Evolutionary conservation across 805 yeast genomes (phyloP).

Genomic region (Priceomyces fermenticarens): DNA sequence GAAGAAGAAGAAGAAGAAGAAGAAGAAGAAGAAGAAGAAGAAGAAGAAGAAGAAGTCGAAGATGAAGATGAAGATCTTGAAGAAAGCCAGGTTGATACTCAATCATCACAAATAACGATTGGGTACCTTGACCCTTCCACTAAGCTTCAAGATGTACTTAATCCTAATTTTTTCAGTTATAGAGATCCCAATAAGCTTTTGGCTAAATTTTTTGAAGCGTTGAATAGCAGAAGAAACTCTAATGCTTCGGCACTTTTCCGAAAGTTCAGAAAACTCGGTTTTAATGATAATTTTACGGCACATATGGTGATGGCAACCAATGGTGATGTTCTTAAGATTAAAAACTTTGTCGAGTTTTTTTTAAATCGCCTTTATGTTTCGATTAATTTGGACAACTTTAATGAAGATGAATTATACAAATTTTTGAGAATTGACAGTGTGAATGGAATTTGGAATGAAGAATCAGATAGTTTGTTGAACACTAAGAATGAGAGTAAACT

Average conservation of each 20-base stretch:
- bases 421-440: conserved; percentile 7
- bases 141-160: conserved; percentile 4
- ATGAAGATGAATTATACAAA: conserved; percentile 6
- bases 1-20: background rate
- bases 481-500: conserved; percentile 4
- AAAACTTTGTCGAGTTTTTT: conserved; percentile 10
- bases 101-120: conserved; percentile 5
- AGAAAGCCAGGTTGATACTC: conserved; percentile 4
- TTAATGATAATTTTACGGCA: conserved; percentile 16
- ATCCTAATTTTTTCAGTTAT: conserved; percentile 5
- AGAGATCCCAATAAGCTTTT: conserved; percentile 4
- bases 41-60: background rate
- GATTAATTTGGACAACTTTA: conserved; percentile 2
- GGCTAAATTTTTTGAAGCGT: conserved; percentile 2
- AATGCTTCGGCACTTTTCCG: conserved; percentile 6
- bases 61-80: conserved; percentile 1
- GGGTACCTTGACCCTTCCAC: conserved; percentile 3
- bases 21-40: background rate
- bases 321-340: conserved; percentile 11
- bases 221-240: conserved; percentile 1
- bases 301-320: conserved; percentile 14
- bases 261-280: conserved; percentile 13
- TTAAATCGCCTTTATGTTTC: conserved; percentile 5
- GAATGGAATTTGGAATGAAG: conserved; percentile 13
- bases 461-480: conserved; percentile 9